Percentiles rank a stretch among this genome's conserved stretches.
phyloP scores from a whole-genome alignment of 2,329 filamentous ascomycete genomes.

The Colletotrichum simmondsii region DNA sequence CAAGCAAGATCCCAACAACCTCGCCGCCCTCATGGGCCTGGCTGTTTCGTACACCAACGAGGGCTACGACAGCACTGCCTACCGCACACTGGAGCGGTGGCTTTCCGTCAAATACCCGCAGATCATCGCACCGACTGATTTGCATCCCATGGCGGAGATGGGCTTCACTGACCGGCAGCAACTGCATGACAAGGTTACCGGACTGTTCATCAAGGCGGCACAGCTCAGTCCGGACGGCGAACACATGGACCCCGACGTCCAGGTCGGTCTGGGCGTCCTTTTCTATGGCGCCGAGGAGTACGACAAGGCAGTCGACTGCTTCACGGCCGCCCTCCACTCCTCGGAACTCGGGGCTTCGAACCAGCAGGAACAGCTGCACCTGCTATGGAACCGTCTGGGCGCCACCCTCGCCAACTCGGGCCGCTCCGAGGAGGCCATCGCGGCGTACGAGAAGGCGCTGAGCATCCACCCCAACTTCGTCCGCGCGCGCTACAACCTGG shows the following conservation, averaged over 20 bases:
- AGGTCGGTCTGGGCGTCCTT: slow-evolving; percentile 94
- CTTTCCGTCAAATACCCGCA: slow-evolving; percentile 93
- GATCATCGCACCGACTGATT: slow-evolving; percentile 77
- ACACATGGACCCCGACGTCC: slow-evolving; percentile 98
- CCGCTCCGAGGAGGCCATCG: slow-evolving; percentile 93
- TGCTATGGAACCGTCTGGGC: slow-evolving; percentile 97
- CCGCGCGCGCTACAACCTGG: slow-evolving; percentile 94
- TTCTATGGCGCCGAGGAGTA: slow-evolving; percentile 99
- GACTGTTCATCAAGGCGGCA: slow-evolving; percentile 90
- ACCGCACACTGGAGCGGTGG: slow-evolving; percentile 96
- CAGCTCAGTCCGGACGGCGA: slow-evolving; percentile 91
- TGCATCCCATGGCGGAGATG: slow-evolving; percentile 82
- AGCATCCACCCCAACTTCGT: slow-evolving; percentile 95
- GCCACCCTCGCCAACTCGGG: slow-evolving; percentile 96
- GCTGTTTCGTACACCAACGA: slow-evolving; percentile 99
- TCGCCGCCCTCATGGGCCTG: slow-evolving; percentile 91
- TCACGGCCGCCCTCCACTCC: slow-evolving; percentile 87
- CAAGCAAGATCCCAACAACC: slow-evolving; percentile 86
- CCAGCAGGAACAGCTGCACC: slow-evolving; percentile 85
- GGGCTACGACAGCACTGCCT: slow-evolving; percentile 96
- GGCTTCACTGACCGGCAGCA: slow-evolving; percentile 94
- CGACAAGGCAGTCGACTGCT: slow-evolving; percentile 98
- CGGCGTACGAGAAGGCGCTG: slow-evolving; percentile 93
- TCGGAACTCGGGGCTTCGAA: slow-evolving; percentile 88
- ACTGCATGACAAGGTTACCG: slow-evolving; percentile 90